Evolutionary conservation across 2,329 filamentous ascomycete species (phyloP), one percentile per base, ranked within the genome.

Genomic region (Cladosporium colombiae): DNA sequence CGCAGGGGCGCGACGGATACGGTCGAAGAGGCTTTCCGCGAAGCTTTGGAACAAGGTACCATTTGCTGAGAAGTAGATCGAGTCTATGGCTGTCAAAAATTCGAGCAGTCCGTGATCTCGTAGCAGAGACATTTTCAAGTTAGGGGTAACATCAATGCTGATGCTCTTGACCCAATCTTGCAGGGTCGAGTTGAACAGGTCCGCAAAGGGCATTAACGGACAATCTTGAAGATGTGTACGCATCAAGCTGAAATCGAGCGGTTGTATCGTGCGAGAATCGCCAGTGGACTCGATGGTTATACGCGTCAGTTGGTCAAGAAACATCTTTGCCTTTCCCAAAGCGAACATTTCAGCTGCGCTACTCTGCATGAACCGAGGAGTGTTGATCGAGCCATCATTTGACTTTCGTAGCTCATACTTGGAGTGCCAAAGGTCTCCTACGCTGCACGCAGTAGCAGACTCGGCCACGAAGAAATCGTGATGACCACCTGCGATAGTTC

Each of bases 251-350:
- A 66, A 57, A n/a, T 65, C 59, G 14, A 33, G 52, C 27, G 25
- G 10, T 55, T 35, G 23, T 18, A 37, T 23, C 77, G 56, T 67
- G 75, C 65, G 33, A 14, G 35, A 3, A 29, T 13, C 10, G 3
- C 8, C 37, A 10, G 6, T 25, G 14, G 33, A 1, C n/a, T 29
- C 25, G 23, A n/a, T 55, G 33, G 23, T 29, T 68, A 72, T 75
- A 67, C 85, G 82, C 64, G 88, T 86, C 13, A 97, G 81, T 57
- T 89, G 86, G 67, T 89, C 89, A n/a, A 97, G 80, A 53, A 97
- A 90, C 1, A 95, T 87, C 64, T 95, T 89, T 71, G 90, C 96
- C 78, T 97, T 97, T 0, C 94, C 94, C 1, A 92, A 89, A 1
- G 89, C 92, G 72, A 97, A 94, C 44, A 97, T 92, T 68, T 88